Evolutionary conservation across 2,329 filamentous ascomycete genomes (phyloP), one percentile per base, ranked within the genome.

Genomic region (Trichoderma lentiforme): DNA sequence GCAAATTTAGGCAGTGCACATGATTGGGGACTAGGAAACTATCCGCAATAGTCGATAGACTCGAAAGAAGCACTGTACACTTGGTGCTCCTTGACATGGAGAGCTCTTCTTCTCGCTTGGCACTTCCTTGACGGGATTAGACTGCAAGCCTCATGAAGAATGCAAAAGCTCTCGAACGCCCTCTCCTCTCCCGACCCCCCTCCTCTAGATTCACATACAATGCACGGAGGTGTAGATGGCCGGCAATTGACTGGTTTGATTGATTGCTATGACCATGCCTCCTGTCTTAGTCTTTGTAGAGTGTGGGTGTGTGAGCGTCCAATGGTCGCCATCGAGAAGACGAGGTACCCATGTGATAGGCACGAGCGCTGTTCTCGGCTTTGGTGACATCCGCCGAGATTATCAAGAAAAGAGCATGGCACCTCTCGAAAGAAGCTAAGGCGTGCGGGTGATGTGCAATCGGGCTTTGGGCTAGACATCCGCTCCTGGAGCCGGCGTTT

Each of bases 61-160:
- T 57, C 32, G 26, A 21, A 28, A 58, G 34, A 47, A n/a, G 69
- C 61, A 58, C 61, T 71, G 69, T 43, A 14, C 69, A 47, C 51
- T 26, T 21, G 11, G 5, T 32, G 60, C 15, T 43, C 26, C 51
- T 57, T 57, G 61, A 53, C 24, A 4, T n/a, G 39, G 39, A 43
- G 15, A 9, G 39, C 60, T 71, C 34, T 32, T 43, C 30, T 24
- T 36, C 60, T 64, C 60, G 69, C 69, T 71, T 71, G 63, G 63
- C 70, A 71, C 51, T 71, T 68, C 64, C 62, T 39, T 36, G 58
- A 24, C 30, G 18, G 64, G 63, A 36, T n/a, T 68, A 71, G 64
- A 21, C 36, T 34, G 32, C 64, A 18, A n/a, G 36, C 34, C 2
- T 60, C 11, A 5, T 47, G 36, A 57, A 71, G 51, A 57, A 68